Conservation (phyloP, 495 filamentous ascomycete genomes). For the Cladorrhinum samala region DNA sequence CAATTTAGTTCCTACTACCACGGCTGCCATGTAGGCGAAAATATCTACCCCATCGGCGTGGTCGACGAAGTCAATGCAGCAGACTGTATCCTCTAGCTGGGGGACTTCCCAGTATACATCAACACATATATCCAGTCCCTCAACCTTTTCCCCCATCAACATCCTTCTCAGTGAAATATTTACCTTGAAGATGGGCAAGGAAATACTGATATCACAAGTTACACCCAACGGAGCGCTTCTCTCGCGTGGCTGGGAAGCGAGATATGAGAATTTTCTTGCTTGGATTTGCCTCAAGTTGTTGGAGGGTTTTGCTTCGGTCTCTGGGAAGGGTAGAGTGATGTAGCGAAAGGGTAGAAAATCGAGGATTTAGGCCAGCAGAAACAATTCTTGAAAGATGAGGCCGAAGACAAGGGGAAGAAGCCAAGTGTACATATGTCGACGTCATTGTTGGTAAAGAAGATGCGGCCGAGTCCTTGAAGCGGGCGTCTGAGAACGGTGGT, state of each 20-base stretch:
- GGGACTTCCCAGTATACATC: slow-evolving; percentile 26
- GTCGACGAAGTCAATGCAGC: slow-evolving; percentile 24
- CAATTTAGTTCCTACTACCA: slow-evolving; percentile 26
- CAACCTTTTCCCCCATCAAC: slow-evolving; percentile 7
- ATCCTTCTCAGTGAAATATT: slow-evolving; percentile 9
- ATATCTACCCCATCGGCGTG: slow-evolving; percentile 15
- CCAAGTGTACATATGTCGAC: neutral
- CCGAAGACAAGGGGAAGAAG: neutral
- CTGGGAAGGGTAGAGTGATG: neutral
- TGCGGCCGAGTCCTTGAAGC: neutral
- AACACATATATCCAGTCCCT: slow-evolving; percentile 21
- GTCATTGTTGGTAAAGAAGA: neutral
- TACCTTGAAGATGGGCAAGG: too few relatives aligned
- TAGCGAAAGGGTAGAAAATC: neutral
- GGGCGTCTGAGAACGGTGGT: neutral
- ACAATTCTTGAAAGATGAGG: neutral
- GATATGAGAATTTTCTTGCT: neutral
- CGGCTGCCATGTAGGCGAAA: slow-evolving; percentile 28
- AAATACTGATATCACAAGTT: too few relatives aligned
- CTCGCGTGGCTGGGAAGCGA: neutral
- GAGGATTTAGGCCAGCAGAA: neutral
- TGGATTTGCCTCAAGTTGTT: neutral
- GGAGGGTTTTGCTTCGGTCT: neutral
- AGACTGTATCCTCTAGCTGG: slow-evolving; percentile 34
- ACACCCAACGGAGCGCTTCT: neutral